Conservation (phyloP, 31 red algal species). For the Endocladia muricata region DNA sequence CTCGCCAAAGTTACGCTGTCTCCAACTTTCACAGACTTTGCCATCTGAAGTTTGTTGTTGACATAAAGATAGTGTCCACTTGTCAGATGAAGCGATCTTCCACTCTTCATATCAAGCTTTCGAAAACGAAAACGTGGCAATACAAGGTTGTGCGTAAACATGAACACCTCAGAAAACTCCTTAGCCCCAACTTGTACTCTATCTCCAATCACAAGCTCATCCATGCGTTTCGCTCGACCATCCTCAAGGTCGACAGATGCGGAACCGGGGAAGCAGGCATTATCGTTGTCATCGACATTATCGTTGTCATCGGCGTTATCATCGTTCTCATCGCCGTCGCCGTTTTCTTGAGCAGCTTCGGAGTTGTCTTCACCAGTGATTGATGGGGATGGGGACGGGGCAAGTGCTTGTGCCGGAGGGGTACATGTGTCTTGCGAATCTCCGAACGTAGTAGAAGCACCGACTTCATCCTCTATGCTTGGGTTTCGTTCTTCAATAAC, state of each 20-base stretch:
- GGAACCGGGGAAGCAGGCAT: slow-evolving; percentile 29
- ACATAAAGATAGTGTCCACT: slow-evolving; percentile 38
- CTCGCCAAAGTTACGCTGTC: slow-evolving; percentile 19
- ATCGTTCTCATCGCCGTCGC: background rate
- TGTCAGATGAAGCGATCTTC: slow-evolving; percentile 7
- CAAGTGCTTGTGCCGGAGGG: background rate
- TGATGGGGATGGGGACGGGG: background rate
- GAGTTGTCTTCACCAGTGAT: background rate
- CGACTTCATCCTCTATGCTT: slow-evolving; percentile 23
- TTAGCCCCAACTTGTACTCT: slow-evolving; percentile 15
- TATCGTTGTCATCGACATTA: slow-evolving; percentile 24
- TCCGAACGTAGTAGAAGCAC: slow-evolving; percentile 24
- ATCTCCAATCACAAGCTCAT: slow-evolving; percentile 29
- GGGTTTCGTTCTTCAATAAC: slow-evolving; percentile 22
- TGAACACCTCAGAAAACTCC: slow-evolving; percentile 43
- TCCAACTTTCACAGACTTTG: slow-evolving; percentile 8
- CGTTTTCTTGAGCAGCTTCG: background rate
- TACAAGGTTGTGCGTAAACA: slow-evolving; percentile 53
- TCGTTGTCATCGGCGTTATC: background rate
- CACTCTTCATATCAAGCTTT: slow-evolving; percentile 8
- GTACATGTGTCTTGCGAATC: background rate
- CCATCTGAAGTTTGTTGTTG: slow-evolving; percentile 9
- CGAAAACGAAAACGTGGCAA: slow-evolving; percentile 14
- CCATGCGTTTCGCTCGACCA: slow-evolving; percentile 11
- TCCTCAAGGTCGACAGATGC: slow-evolving; percentile 14